Evolutionary conservation across 75 land plant genomes (phyloP), one percentile per base, ranked within the genome.

Genomic region (Selaginella moellendorffii): DNA sequence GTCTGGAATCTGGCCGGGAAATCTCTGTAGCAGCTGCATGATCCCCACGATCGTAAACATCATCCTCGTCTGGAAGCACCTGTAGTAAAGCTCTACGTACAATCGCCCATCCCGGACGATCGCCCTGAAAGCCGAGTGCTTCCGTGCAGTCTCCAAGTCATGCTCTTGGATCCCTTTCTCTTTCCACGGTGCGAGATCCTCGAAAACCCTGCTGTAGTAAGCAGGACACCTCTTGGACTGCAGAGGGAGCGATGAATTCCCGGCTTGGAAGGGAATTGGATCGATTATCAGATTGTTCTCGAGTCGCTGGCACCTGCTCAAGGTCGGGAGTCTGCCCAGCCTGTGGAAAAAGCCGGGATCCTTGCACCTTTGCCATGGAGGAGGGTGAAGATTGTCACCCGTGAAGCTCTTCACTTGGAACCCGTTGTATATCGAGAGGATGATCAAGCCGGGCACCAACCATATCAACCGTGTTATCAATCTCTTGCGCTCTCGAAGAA

Each of bases 31-130:
- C 23, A 85, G 82, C 71, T 79, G 85, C 66, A 82, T 29, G 8
- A 85, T n/a, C 0, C 87, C 85, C 87, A 84, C 82, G 10, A 85
- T 29, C 0, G 87, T 85, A 53, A 85, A 82, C 82, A 85, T 72
- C 26, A 69, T 68, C 27, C 87, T 51, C 31, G 73, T 83, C 69
- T 77, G 85, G 26, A 79, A 77, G 52, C 85, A 85, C 0, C 72
- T 77, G 31, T 85, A 82, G 69, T 77, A 85, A 2, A 67, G 64
- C 17, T 85, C 85, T 26, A 72, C 75, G 63, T 72, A 85, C 21
- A 85, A 54, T 2, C 78, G 69, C 1, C 84, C 82, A 2, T 26
- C 46, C 2, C 79, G 68, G 28, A 84, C 74, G 21, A 79, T 68
- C 1, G 73, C 70, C 25, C 79, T 58, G 54, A 76, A 73, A 1